Evolutionary conservation across 495 filamentous ascomycete genomes (phyloP).

Genomic region (Pseudotulostoma volvatum): DNA sequence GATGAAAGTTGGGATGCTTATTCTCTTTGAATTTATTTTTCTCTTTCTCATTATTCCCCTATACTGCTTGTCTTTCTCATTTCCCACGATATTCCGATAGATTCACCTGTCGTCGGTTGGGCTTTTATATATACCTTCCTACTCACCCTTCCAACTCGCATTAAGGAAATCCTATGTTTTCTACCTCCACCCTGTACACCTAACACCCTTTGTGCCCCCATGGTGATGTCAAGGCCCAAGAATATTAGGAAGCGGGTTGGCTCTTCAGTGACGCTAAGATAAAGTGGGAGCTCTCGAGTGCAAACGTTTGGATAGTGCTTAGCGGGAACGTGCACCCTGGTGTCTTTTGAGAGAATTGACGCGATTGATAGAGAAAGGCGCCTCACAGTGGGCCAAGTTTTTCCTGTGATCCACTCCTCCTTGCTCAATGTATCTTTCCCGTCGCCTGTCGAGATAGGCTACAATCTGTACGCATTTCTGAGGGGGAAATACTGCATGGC

Average conservation of each 20-base stretch:
- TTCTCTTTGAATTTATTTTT: background rate
- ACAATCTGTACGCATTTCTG: background rate
- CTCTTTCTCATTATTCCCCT: background rate
- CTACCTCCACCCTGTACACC: background rate
- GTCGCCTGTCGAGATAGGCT: background rate
- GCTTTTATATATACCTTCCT: background rate
- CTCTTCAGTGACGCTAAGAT: background rate
- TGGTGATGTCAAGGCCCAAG: too few relatives aligned
- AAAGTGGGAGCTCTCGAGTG: background rate
- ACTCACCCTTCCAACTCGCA: background rate
- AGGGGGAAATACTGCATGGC: too few relatives aligned
- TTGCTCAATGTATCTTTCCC: too few relatives aligned
- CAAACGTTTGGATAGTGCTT: background rate
- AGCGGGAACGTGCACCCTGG: too few relatives aligned
- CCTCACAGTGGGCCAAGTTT: too few relatives aligned
- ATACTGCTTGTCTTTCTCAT: background rate
- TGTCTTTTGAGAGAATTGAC: too few relatives aligned
- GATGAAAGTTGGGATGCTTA: slow-evolving; percentile 4
- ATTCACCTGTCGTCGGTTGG: background rate
- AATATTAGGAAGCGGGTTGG: too few relatives aligned
- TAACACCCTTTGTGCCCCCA: background rate
- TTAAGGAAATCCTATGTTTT: background rate
- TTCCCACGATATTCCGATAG: background rate
- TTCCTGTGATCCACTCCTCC: too few relatives aligned
- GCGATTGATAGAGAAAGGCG: too few relatives aligned